Evolutionary conservation across 2,329 filamentous ascomycete genomes (phyloP), one percentile per base, ranked within the genome.

Genomic region (Chrysoporthe cubensis): DNA sequence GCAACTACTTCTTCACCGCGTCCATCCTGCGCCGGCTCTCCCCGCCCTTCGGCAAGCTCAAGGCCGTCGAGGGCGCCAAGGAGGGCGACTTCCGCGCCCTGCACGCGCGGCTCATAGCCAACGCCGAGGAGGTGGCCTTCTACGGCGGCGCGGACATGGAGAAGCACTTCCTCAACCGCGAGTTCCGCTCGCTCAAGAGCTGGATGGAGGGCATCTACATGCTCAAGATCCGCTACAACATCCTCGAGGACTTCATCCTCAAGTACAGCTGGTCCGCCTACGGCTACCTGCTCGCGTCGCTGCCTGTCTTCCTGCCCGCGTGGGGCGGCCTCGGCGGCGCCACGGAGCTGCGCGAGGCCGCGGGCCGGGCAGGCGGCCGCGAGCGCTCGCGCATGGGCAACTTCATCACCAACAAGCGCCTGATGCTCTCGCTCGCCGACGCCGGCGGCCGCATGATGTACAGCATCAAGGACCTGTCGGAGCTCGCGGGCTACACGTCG

Each of bases 151-250:
- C 95, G 8, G 92, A 96, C 62, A 97, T 96, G 82, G 96, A 99
- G 79, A 96, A 96, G 80, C 89, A 92, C 2, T 96, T 97, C 77
- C 83, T 99, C 11, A 93, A 97, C 75, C 91, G 89, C 75, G 94
- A 96, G 73, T 99, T 97, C 83, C 93, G 91, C 77, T 96, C 95
- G 59, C 84, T 99, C 40, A 96, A 96, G 79, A 90, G 88, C 71
- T 97, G 94, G 92, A 98, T 99, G 95, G 96, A 99, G 78, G 91
- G 93, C 57, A 97, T 99, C 71, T 99, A 99, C 80, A 94, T 94
- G 78, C 89, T 98, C 72, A 97, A 97, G 80, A 97, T 99, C 72
- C 90, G 94, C 18, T 99, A 99, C 82, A 99, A 98, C 77, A 99
- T 99, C 83, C 88, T 99, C 0, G 96, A 99, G 77, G 96, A 99